These are phyloP conservation scores for Linnemannia hyalina DNA, from an alignment of 192 early-diverging fungal species.

Conservation along the genomic window DNA sequence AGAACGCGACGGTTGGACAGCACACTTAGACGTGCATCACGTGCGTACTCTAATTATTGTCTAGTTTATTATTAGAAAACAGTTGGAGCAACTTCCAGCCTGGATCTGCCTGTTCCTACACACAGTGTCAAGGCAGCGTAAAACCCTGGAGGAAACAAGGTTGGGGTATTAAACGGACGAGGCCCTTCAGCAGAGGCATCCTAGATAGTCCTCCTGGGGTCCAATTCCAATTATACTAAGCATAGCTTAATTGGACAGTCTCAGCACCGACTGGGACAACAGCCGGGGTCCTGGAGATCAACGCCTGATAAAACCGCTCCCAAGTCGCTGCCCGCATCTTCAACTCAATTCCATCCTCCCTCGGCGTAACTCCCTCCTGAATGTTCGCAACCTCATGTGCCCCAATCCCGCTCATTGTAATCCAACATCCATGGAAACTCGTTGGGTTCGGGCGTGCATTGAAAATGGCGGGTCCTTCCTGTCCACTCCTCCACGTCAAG, in stretches of 20 bases:
- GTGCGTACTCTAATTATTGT: too few species aligned
- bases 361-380: slow-evolving; percentile 22
- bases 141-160: too few species aligned
- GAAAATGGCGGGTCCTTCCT: slow-evolving; percentile 42
- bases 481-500: slow-evolving; percentile 43
- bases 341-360: slow-evolving; percentile 48
- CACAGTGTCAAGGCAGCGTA: too few species aligned
- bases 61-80: too few species aligned
- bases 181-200: too few species aligned
- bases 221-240: background rate
- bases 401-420: slow-evolving; percentile 31
- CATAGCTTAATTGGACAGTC: slow-evolving; percentile 41
- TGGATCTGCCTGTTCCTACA: too few species aligned
- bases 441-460: slow-evolving; percentile 51
- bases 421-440: slow-evolving; percentile 51
- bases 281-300: slow-evolving; percentile 38
- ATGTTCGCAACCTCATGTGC: slow-evolving; percentile 13
- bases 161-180: too few species aligned
- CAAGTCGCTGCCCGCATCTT: slow-evolving; percentile 42
- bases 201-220: too few species aligned
- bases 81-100: too few species aligned
- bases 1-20: background rate
- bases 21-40: too few species aligned
- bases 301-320: slow-evolving; percentile 48
- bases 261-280: slow-evolving; percentile 44